Conservation (phyloP, 2,329 filamentous ascomycete species). For the Ilyonectria sp. region DNA sequence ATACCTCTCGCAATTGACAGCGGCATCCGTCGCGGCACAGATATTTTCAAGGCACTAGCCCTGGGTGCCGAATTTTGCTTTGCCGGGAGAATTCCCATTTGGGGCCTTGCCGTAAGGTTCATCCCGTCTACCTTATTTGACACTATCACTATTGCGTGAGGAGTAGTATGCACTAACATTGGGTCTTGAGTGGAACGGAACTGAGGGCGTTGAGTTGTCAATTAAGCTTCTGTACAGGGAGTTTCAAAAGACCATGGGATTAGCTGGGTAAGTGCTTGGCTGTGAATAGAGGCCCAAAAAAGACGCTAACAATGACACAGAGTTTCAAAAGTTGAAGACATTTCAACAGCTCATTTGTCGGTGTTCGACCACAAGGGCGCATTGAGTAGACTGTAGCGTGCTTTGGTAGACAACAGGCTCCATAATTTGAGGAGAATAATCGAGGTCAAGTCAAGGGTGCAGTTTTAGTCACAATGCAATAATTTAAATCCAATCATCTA, state of each 20-base stretch:
- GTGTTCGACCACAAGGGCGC: background rate
- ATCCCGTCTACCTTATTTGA: background rate
- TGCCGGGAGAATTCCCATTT: conserved; percentile 53
- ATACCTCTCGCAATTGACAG: conserved; percentile 69
- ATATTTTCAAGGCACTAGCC: conserved; percentile 51
- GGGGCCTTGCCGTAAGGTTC: conserved; percentile 48
- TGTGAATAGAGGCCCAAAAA: background rate
- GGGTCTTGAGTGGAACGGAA: conserved; percentile 42
- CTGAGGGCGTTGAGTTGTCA: conserved; percentile 49
- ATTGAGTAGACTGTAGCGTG: background rate
- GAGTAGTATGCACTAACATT: background rate
- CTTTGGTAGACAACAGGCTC: background rate
- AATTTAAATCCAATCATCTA: too few relatives aligned
- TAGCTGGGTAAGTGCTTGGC: conserved; percentile 26
- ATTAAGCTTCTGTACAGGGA: conserved; percentile 53
- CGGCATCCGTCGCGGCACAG: conserved; percentile 49
- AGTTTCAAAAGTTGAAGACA: background rate
- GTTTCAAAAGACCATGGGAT: conserved; percentile 43
- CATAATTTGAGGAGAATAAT: too few relatives aligned
- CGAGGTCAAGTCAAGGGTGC: too few relatives aligned
- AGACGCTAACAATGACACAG: background rate
- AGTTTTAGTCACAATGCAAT: too few relatives aligned
- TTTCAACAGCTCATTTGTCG: background rate
- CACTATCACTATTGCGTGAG: background rate
- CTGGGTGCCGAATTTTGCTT: conserved; percentile 44